Percentiles rank a stretch among this genome's conserved stretches.
Evolutionary conservation across 2,329 filamentous ascomycete genomes (phyloP).

Genomic region (Phialocephala subalpina): DNA sequence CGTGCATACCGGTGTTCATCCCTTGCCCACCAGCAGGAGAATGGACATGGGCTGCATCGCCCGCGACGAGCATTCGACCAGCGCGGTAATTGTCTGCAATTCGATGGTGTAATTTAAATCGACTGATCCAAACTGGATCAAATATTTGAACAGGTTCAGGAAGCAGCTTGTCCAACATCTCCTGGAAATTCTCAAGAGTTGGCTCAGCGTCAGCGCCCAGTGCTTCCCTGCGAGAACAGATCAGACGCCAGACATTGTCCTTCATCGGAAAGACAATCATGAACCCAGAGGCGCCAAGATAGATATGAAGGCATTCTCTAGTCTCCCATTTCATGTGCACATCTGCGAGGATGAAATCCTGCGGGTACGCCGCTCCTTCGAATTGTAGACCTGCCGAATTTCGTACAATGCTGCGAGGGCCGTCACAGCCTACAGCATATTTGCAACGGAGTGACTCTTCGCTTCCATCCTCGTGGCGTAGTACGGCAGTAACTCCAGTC

Average conservation of each 20-base stretch:
- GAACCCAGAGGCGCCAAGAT: conserved; percentile 47
- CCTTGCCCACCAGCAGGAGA: conserved; percentile 48
- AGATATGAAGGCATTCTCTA: conserved; percentile 30
- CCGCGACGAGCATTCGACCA: conserved; percentile 47
- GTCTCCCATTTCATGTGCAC: conserved; percentile 42
- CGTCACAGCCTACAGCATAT: conserved; percentile 61
- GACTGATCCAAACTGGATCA: conserved; percentile 51
- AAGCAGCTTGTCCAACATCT: conserved; percentile 41
- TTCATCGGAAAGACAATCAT: conserved; percentile 47
- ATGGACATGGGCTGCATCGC: conserved; percentile 49
- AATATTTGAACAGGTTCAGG: conserved; percentile 33
- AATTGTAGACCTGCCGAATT: conserved; percentile 49
- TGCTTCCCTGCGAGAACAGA: conserved; percentile 33
- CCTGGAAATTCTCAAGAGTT: conserved; percentile 46
- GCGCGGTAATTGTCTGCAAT: conserved; percentile 52
- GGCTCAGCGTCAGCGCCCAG: conserved; percentile 30
- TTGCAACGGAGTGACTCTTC: conserved; percentile 44
- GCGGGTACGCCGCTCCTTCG: conserved; percentile 51
- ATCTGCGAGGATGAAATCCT: conserved; percentile 55
- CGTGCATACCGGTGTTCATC: conserved; percentile 49
- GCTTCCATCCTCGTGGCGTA: conserved; percentile 34
- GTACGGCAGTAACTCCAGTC: conserved; percentile 39
- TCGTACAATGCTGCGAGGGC: conserved; percentile 57
- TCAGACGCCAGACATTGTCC: conserved; percentile 40
- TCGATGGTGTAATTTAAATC: conserved; percentile 55